Percentiles rank a stretch among this genome's conserved stretches.
These are phyloP conservation scores for Phoenix roebelenii DNA, from an alignment of 176 grass and related monocot species.

Conservation along the genomic window DNA sequence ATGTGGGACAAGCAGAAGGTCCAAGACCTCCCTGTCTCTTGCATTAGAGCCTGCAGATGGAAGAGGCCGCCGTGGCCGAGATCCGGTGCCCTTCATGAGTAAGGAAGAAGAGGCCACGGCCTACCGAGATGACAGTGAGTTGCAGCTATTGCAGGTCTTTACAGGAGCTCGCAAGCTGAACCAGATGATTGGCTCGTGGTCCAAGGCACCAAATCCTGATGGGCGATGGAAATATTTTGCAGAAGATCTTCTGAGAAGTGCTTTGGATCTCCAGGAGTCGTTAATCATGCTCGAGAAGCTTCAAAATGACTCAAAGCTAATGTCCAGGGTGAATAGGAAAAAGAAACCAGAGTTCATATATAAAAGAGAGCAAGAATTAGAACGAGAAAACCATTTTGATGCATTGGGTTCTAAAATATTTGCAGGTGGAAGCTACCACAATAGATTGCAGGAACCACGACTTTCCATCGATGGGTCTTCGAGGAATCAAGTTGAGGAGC, in stretches of 20 bases:
- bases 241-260: constrained; percentile 55
- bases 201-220: background rate
- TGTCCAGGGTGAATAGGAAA: constrained; percentile 29
- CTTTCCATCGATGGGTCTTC: constrained; percentile 6
- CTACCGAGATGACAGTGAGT: constrained; percentile 24
- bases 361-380: constrained; percentile 10
- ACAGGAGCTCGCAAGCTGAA: constrained; percentile 10
- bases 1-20: background rate
- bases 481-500: constrained; percentile 28
- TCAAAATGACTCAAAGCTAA: constrained; percentile 29
- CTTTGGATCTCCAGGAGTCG: constrained; percentile 76
- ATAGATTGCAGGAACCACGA: constrained; percentile 2
- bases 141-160: constrained; percentile 25
- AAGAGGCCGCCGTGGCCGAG: constrained; percentile 20
- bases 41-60: constrained; percentile 29
- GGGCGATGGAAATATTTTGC: constrained; percentile 45
- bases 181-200: constrained; percentile 16
- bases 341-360: constrained; percentile 20
- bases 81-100: constrained; percentile 16
- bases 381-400: constrained; percentile 18
- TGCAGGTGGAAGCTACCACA: background rate
- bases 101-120: constrained; percentile 31
- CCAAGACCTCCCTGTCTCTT: constrained; percentile 19
- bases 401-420: constrained; percentile 19
- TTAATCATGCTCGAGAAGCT: constrained; percentile 66